Evolutionary conservation across 2,329 filamentous ascomycete species (phyloP).

Genomic region (Paramyrothecium sp.): DNA sequence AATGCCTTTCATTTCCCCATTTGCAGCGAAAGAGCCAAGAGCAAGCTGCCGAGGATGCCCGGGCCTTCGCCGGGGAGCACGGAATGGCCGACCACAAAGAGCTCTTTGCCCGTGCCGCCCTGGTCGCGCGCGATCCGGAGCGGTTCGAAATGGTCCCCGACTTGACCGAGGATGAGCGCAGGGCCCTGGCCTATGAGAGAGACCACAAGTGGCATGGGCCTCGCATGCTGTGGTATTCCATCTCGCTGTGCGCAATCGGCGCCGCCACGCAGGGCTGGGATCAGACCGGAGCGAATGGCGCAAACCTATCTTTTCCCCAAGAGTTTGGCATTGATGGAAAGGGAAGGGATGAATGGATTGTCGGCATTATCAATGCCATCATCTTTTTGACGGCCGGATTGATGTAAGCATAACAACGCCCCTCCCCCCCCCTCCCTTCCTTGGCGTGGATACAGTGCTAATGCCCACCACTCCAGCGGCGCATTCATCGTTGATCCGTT

Average conservation of each 20-base stretch:
- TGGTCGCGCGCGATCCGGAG: conserved; percentile 23
- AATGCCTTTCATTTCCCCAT: neutral
- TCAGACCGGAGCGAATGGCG: conserved; percentile 59
- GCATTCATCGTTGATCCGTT: conserved; percentile 46
- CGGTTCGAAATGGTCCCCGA: conserved; percentile 15
- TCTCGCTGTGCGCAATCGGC: conserved; percentile 51
- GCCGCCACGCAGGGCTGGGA: conserved; percentile 63
- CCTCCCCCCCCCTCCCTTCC: conserved; percentile 13
- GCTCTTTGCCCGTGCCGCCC: conserved; percentile 27
- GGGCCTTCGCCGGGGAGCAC: conserved; percentile 44
- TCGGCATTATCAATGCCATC: conserved; percentile 26
- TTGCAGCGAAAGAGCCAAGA: conserved; percentile 19
- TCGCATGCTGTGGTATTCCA: conserved; percentile 34
- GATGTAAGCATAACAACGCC: conserved; percentile 42
- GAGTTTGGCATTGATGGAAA: conserved; percentile 29
- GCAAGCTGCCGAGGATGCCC: conserved; percentile 34
- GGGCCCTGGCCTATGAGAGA: conserved; percentile 37
- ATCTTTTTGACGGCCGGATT: conserved; percentile 48
- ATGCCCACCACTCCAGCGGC: neutral
- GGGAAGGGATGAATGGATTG: conserved; percentile 42
- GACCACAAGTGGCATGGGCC: conserved; percentile 57
- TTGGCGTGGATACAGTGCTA: neutral
- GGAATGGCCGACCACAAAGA: conserved; percentile 44
- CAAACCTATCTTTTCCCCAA: conserved; percentile 57
- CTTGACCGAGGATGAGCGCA: conserved; percentile 29